Evolutionary conservation across 768 basidiomycete species (phyloP).

Genomic region (Boletus reticulatus): DNA sequence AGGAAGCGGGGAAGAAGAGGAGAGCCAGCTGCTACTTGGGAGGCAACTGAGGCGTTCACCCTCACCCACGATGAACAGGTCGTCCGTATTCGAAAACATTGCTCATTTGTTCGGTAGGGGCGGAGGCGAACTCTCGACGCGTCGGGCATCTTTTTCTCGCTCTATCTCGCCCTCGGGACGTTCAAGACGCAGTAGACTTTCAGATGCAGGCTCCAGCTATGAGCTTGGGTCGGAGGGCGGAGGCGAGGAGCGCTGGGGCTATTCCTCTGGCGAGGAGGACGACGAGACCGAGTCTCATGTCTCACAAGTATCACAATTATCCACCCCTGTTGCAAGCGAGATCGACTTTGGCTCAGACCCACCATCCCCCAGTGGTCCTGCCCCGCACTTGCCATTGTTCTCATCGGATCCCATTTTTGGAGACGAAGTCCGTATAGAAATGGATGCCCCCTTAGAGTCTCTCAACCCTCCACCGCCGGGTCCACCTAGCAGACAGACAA

Average conservation of each 20-base stretch:
- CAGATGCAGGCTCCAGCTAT: slow-evolving; percentile 59
- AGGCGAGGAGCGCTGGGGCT: slow-evolving; percentile 84
- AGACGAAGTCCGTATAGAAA: slow-evolving; percentile 79
- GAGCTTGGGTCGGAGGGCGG: slow-evolving; percentile 54
- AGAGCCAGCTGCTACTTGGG: slow-evolving; percentile 29
- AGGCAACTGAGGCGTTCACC: slow-evolving; percentile 33
- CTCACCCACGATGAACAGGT: slow-evolving; percentile 38
- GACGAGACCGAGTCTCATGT: slow-evolving; percentile 37
- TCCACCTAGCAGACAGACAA: slow-evolving; percentile 80
- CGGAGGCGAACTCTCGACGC: slow-evolving; percentile 38
- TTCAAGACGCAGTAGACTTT: slow-evolving; percentile 50
- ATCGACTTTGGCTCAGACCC: slow-evolving; percentile 73
- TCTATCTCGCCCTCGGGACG: slow-evolving; percentile 48
- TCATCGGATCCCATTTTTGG: slow-evolving; percentile 78
- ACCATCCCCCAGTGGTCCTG: slow-evolving; percentile 47
- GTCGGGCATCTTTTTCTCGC: slow-evolving; percentile 56
- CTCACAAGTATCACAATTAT: slow-evolving; percentile 19
- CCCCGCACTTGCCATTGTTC: slow-evolving; percentile 62
- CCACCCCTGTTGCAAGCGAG: slow-evolving; percentile 44
- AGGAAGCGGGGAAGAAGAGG: slow-evolving; percentile 37
- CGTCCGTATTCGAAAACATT: slow-evolving; percentile 60
- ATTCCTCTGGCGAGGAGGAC: slow-evolving; percentile 82
- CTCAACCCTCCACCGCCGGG: slow-evolving; percentile 75
- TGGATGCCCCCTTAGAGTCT: slow-evolving; percentile 62
- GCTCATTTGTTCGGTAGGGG: slow-evolving; percentile 64